Evolutionary conservation across 75 land plant genomes (phyloP).

Genomic region (Azolla pinnata): DNA sequence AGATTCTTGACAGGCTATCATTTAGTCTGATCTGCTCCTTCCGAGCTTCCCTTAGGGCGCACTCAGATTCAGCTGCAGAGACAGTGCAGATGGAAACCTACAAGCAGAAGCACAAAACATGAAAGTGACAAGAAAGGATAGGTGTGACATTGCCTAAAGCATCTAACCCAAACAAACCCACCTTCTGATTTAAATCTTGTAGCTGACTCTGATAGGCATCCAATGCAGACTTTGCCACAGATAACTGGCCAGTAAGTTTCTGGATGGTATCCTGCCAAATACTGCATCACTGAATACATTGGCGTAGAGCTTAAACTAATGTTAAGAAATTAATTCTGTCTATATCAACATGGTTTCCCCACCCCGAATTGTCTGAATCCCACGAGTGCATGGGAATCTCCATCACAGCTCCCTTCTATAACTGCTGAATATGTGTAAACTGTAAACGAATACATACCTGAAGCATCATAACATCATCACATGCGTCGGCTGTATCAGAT

Average conservation of each 20-base stretch:
- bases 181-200: conserved; percentile 47
- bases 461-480: background rate
- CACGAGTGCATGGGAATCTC: no score
- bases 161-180: conserved; percentile 6
- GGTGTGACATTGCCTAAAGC: background rate
- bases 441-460: background rate
- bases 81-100: conserved; percentile 38
- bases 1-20: conserved; percentile 32
- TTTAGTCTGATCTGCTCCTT: conserved; percentile 28
- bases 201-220: conserved; percentile 34
- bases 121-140: conserved; percentile 1
- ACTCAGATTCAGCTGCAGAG: conserved; percentile 34
- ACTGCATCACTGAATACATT: background rate
- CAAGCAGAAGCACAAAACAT: conserved; percentile 1
- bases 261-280: conserved; percentile 19
- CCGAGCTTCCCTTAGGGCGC: conserved; percentile 30
- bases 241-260: conserved; percentile 48
- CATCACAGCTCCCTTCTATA: no score
- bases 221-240: conserved; percentile 23
- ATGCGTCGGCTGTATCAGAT: conserved; percentile 16
- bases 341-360: no score
- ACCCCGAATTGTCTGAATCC: no score
- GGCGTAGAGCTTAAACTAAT: no score
- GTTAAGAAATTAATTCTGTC: no score
- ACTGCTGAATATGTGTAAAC: background rate